These are phyloP conservation scores for Lactuca sativa DNA, from an alignment of 129 eudicot genomes.

Conservation along the genomic window DNA sequence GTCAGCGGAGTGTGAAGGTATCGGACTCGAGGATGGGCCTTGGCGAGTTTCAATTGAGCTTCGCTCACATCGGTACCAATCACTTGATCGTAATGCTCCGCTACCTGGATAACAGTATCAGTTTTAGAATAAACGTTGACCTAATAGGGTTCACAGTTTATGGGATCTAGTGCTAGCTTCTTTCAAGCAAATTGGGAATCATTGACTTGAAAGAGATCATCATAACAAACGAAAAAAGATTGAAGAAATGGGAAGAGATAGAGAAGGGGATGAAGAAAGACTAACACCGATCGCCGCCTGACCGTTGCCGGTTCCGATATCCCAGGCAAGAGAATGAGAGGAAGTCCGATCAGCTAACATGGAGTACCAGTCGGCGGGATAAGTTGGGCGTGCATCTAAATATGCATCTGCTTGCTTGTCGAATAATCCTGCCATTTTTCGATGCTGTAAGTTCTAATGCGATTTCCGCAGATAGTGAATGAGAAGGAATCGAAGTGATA, in stretches of 20 bases:
- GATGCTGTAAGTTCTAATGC: not conserved
- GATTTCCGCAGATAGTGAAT: not conserved
- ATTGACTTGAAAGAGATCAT: not conserved
- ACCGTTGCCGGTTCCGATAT: conserved; percentile 66
- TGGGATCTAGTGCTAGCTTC: too few species aligned
- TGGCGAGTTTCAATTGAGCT: conserved; percentile 44
- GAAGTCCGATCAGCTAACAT: conserved; percentile 42
- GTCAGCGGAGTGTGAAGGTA: conserved; percentile 52
- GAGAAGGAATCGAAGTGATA: not conserved
- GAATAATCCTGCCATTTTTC: conserved; percentile 57
- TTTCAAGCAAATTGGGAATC: not conserved
- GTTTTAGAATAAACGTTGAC: not conserved
- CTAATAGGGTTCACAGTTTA: not conserved
- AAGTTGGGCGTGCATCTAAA: conserved; percentile 48
- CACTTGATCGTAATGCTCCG: conserved; percentile 53
- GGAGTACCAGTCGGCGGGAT: conserved; percentile 42
- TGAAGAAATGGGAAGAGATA: not conserved
- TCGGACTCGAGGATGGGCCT: conserved; percentile 35
- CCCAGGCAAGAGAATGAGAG: conserved; percentile 59
- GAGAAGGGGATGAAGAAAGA: not conserved
- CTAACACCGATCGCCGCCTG: conserved; percentile 57
- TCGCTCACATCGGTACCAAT: conserved; percentile 53
- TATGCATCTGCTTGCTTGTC: conserved; percentile 59
- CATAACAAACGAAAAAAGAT: too few species aligned
- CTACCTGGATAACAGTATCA: conserved; percentile 35